A percentile compares a stretch with the other conserved stretches of the same genome.
phyloP scores from a whole-genome alignment of 306 rosid genomes.

The peach (Prunus persica) region DNA sequence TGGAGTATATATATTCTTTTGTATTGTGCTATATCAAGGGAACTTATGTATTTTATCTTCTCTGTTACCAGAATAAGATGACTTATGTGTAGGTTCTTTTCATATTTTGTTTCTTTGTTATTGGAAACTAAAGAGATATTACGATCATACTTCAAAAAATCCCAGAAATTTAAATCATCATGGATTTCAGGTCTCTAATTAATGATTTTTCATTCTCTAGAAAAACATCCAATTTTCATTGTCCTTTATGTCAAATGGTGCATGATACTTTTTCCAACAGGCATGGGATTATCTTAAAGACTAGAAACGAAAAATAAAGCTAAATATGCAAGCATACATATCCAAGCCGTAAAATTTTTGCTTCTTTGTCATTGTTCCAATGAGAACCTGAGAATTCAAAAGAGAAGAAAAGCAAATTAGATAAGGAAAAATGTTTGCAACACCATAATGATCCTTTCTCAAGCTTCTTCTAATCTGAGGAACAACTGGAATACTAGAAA shows the following conservation, averaged over 20 bases:
- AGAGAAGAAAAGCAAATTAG: neutral
- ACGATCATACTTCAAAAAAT: neutral
- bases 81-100: too few relatives aligned
- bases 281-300: neutral
- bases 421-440: neutral
- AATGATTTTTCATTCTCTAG: neutral
- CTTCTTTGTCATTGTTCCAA: slow-evolving; percentile 75
- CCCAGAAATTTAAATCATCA: neutral
- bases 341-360: slow-evolving; percentile 69
- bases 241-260: neutral
- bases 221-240: neutral
- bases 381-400: slow-evolving; percentile 54
- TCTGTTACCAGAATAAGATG: too few relatives aligned
- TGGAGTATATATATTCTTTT: too few relatives aligned
- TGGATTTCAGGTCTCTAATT: neutral
- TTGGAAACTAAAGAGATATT: neutral
- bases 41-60: too few relatives aligned
- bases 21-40: too few relatives aligned
- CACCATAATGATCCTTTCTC: neutral
- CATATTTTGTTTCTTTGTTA: too few relatives aligned
- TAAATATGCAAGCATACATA: slow-evolving; percentile 42
- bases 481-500: neutral
- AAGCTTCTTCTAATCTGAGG: neutral
- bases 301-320: neutral
- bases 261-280: neutral